Base-by-base conservation (phyloP, 2,329 filamentous ascomycete genomes). In the Ceratocystis harringtonii region DNA sequence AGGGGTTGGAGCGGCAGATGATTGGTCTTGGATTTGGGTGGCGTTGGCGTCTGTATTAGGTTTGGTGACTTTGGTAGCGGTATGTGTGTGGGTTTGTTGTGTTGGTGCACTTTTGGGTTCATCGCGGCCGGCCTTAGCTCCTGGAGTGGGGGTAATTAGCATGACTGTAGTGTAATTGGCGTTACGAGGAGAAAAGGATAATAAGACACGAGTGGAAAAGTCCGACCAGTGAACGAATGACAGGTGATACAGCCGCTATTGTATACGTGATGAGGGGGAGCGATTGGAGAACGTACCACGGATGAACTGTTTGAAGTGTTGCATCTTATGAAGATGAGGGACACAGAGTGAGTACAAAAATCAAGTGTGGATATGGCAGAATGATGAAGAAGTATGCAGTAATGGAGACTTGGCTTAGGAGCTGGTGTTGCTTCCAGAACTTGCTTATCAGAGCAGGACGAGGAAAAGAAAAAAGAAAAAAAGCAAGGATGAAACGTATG, bases 221-320 rank as follows among this genome's bases (percentile, higher is more conserved):
- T 8, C 10, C 36, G 4, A 41, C 36, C 36, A 41, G 36, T 41
- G 4, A 41, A 41, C 12, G 36, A 52, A 25, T 57, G 52, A 57
- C 52, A 57, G 52, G 52, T 57, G 52, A 57, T 15, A 32, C 52
- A 30, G 52, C n/a, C 1, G 28, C 6, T 8, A n/a, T 17, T 57
- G 52, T 30, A 30, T 22, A 57, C 10, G 52, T 57, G 25, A 52
- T 52, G 17, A 22, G 8, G n/a, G 48, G 8, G 22, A 48, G n/a
- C 8, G 48, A 52, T 52, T 52, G 48, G 48, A 52, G 48, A 44
- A 63, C 66, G 55, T 65, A 67, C 66, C 66, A 62, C 66, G 66
- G 36, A 67, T 61, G 64, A 67, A 65, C 48, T 67, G 66, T 55
- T 67, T 67, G 52, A 67, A 19, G 28, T 67, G 66, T 43, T 67